Conservation (phyloP, 257 asterid species). For the Anisodus tanguticus region DNA sequence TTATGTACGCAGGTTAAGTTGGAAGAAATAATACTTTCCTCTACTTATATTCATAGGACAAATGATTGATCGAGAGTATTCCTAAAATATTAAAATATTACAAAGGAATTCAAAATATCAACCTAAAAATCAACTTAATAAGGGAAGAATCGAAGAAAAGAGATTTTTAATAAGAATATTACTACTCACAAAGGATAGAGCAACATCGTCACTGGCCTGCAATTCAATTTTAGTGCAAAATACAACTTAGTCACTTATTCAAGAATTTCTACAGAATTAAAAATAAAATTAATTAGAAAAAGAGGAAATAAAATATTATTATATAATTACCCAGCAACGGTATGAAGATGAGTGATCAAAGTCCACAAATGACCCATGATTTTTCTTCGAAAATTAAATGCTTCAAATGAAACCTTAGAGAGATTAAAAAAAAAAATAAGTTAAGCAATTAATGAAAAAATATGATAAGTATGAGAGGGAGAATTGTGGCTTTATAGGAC, state of each 20-base stretch:
- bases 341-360: constrained; percentile 42
- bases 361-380: constrained; percentile 48
- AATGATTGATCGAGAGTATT: too few relatives aligned
- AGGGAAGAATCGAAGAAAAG: too few relatives aligned
- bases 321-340: constrained; percentile 43
- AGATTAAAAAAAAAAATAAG: neutral
- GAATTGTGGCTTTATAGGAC: neutral
- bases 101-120: neutral
- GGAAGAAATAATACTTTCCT: too few relatives aligned
- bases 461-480: neutral
- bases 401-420: neutral
- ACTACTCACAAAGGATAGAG: constrained; percentile 51
- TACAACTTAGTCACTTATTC: neutral
- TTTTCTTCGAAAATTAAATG: neutral
- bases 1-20: too few relatives aligned
- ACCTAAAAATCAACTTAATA: neutral
- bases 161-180: neutral
- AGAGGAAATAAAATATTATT: neutral
- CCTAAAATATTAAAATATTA: too few relatives aligned
- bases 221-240: constrained; percentile 25
- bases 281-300: neutral
- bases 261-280: neutral
- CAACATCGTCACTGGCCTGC: constrained; percentile 51
- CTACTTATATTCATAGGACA: too few relatives aligned
- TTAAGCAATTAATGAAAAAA: neutral